Conservation (phyloP, 768 basidiomycete species). For the Crepidotus variabilis region DNA sequence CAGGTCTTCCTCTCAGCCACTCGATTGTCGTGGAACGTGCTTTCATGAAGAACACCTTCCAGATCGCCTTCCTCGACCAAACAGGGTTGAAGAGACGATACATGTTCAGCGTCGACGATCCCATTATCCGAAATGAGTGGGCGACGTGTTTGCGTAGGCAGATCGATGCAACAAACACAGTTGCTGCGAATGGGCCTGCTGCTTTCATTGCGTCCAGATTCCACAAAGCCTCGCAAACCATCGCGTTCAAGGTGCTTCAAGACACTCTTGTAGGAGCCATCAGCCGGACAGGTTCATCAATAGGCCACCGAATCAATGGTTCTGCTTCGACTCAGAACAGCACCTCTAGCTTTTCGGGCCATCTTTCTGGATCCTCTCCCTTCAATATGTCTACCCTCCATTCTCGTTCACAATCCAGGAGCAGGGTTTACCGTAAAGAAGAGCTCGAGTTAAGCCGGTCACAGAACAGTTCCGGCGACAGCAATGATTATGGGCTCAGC, state of each 20-base stretch:
- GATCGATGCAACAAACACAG: constrained; percentile 46
- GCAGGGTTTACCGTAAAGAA: constrained; percentile 64
- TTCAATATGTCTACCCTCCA: constrained; percentile 31
- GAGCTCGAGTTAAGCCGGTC: constrained; percentile 48
- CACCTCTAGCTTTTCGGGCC: constrained; percentile 4
- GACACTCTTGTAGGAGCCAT: constrained; percentile 62
- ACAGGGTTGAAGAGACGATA: constrained; percentile 73
- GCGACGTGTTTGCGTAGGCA: constrained; percentile 62
- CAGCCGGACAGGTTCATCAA: background rate
- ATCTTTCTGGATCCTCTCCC: constrained; percentile 11
- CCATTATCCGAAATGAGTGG: constrained; percentile 74
- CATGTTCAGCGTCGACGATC: constrained; percentile 91
- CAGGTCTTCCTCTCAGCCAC: constrained; percentile 76
- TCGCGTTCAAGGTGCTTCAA: constrained; percentile 80
- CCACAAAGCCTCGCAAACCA: constrained; percentile 63
- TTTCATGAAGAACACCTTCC: constrained; percentile 97
- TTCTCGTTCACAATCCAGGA: constrained; percentile 66
- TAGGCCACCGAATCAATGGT: constrained; percentile 11
- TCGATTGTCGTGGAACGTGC: constrained; percentile 81
- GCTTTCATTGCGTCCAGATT: constrained; percentile 42
- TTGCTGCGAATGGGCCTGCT: constrained; percentile 25
- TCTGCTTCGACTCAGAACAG: constrained; percentile 16
- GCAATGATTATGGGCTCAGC: constrained; percentile 18
- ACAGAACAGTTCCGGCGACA: constrained; percentile 26
- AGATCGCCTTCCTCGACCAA: constrained; percentile 78